Percentiles rank a stretch among this genome's conserved stretches.
Evolutionary conservation across 2,329 filamentous ascomycete genomes (phyloP).

Genomic region (Sporothrix protearum): DNA sequence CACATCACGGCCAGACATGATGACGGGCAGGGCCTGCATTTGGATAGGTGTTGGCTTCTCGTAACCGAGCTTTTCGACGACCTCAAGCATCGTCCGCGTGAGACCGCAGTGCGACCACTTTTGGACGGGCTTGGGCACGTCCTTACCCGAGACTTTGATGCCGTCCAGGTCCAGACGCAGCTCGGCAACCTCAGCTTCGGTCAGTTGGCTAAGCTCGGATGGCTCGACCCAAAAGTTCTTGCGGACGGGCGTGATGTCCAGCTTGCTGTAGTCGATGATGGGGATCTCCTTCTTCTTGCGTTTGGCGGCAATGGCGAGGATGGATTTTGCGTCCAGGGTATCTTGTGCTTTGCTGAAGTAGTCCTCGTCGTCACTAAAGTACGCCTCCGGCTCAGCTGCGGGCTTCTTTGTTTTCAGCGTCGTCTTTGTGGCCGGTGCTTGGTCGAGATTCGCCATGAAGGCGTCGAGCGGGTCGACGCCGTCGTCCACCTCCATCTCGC

Average conservation of each 20-base stretch:
- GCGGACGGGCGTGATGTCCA: slow-evolving; percentile 79
- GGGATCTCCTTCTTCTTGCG: slow-evolving; percentile 97
- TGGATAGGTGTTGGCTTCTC: slow-evolving; percentile 91
- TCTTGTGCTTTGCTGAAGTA: slow-evolving; percentile 52
- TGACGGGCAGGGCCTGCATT: slow-evolving; percentile 86
- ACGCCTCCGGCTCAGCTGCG: slow-evolving; percentile 68
- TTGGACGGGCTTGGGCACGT: slow-evolving; percentile 88
- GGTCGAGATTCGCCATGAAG: slow-evolving; percentile 76
- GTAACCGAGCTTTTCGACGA: slow-evolving; percentile 76
- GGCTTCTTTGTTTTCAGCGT: slow-evolving; percentile 46
- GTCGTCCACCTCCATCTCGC: slow-evolving; percentile 62
- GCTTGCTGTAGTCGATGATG: slow-evolving; percentile 76
- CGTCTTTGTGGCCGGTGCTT: slow-evolving; percentile 43
- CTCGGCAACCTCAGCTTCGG: slow-evolving; percentile 75
- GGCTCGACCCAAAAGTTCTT: slow-evolving; percentile 96
- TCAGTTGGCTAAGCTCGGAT: slow-evolving; percentile 75
- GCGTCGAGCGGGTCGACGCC: slow-evolving; percentile 87
- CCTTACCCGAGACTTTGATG: slow-evolving; percentile 85
- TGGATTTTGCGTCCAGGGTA: slow-evolving; percentile 45
- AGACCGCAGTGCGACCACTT: slow-evolving; percentile 97
- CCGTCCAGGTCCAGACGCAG: slow-evolving; percentile 85
- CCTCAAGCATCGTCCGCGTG: slow-evolving; percentile 79
- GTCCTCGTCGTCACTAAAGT: slow-evolving; percentile 87
- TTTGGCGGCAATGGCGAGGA: slow-evolving; percentile 56
- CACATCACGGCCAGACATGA: slow-evolving; percentile 94